Conservation (phyloP, 2,329 filamentous ascomycete species). For the Cercospora canescens region DNA sequence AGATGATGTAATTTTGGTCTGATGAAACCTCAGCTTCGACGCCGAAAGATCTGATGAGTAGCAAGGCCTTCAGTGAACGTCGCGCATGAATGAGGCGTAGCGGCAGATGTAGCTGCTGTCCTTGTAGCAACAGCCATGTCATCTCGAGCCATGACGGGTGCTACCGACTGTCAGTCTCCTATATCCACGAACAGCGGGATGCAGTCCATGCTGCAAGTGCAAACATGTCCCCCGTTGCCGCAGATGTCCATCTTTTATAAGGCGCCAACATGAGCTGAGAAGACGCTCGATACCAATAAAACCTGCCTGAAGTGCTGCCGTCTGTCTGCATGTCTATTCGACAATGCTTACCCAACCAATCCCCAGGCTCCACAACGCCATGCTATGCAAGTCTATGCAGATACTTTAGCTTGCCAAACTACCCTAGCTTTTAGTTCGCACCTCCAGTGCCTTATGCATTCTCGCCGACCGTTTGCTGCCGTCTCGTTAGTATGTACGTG, state of each 20-base stretch:
- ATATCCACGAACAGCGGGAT: background rate
- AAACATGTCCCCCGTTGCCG: background rate
- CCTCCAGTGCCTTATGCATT: slow-evolving; percentile 17
- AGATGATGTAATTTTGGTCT: background rate
- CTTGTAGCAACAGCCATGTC: background rate
- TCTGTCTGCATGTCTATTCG: slow-evolving; percentile 10
- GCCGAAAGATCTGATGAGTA: background rate
- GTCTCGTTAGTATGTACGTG: background rate
- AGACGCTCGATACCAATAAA: background rate
- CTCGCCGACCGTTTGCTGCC: slow-evolving; percentile 30
- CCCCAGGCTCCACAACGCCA: slow-evolving; percentile 7
- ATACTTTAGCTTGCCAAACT: background rate
- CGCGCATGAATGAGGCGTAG: background rate
- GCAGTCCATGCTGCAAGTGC: background rate
- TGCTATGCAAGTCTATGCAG: slow-evolving; percentile 12
- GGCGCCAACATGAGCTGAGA: background rate
- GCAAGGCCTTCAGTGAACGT: background rate
- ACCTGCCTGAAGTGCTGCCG: slow-evolving; percentile 7
- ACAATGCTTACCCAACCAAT: slow-evolving; percentile 3
- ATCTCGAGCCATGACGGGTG: background rate
- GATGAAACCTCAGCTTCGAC: background rate
- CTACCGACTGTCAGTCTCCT: background rate
- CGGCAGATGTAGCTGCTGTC: background rate
- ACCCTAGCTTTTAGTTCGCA: background rate
- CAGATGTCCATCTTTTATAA: background rate